phyloP scores from a whole-genome alignment of 2,329 filamentous ascomycete genomes.

The Trichoderma asperellum region DNA sequence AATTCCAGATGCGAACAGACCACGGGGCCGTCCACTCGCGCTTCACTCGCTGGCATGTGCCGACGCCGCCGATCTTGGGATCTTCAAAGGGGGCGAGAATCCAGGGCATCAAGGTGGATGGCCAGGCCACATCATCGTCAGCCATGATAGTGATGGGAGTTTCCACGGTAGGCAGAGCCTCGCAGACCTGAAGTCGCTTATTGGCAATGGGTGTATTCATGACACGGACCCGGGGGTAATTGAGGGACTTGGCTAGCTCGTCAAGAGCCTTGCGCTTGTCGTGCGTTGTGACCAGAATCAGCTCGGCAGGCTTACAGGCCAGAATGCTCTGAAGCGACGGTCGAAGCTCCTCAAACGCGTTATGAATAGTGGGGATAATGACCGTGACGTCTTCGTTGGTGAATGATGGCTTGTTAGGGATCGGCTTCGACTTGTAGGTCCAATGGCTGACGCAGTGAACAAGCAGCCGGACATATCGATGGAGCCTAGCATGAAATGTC shows the following conservation, averaged over 20 bases:
- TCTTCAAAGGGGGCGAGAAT: slow-evolving; percentile 92
- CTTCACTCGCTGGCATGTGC: slow-evolving; percentile 85
- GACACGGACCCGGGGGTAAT: slow-evolving; percentile 68
- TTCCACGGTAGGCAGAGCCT: slow-evolving; percentile 81
- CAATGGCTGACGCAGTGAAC: slow-evolving; percentile 86
- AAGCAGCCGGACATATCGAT: slow-evolving; percentile 84
- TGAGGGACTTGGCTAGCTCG: slow-evolving; percentile 65
- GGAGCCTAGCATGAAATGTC: slow-evolving; percentile 61
- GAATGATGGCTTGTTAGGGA: slow-evolving; percentile 78
- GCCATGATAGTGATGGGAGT: slow-evolving; percentile 90
- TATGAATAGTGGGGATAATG: slow-evolving; percentile 90
- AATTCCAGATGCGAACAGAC: slow-evolving; percentile 75
- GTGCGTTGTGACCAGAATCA: slow-evolving; percentile 87
- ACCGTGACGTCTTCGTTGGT: slow-evolving; percentile 87
- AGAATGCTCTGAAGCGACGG: slow-evolving; percentile 80
- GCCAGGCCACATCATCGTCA: slow-evolving; percentile 96
- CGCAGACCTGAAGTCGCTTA: slow-evolving; percentile 91
- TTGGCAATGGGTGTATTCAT: slow-evolving; percentile 84
- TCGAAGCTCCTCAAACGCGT: slow-evolving; percentile 79
- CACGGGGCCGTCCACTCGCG: slow-evolving; percentile 66
- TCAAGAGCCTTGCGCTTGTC: slow-evolving; percentile 73
- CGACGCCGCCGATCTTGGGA: slow-evolving; percentile 80
- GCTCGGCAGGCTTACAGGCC: slow-evolving; percentile 67
- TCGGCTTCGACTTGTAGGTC: slow-evolving; percentile 82
- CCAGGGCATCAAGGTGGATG: slow-evolving; percentile 82